A percentile compares a stretch with the other conserved stretches of the same genome.
phyloP scores from a whole-genome alignment of 495 filamentous ascomycete genomes.

The Daldinia loculata region DNA sequence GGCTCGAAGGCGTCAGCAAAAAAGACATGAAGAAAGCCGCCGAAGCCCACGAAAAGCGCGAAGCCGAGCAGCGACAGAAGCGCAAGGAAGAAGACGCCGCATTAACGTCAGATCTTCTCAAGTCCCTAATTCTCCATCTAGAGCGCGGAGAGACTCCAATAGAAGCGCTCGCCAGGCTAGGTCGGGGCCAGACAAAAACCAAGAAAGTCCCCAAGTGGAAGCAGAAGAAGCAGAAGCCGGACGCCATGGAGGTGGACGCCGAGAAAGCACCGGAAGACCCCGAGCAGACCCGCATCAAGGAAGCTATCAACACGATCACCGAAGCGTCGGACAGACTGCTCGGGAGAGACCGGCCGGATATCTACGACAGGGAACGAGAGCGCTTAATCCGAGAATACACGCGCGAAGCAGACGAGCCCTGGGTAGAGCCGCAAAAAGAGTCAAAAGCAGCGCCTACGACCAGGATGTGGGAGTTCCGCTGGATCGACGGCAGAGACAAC shows the following conservation, averaged over 20 bases:
- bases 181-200: constrained; percentile 71
- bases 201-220: constrained; percentile 71
- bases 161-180: constrained; percentile 85
- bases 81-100: constrained; percentile 76
- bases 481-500: constrained; percentile 88
- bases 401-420: constrained; percentile 88
- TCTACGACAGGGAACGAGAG: constrained; percentile 92
- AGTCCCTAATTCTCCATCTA: constrained; percentile 72
- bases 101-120: constrained; percentile 76
- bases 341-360: constrained; percentile 78
- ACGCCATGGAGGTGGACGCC: constrained; percentile 75
- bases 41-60: constrained; percentile 86
- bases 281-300: constrained; percentile 71
- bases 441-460: constrained; percentile 34
- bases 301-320: constrained; percentile 82
- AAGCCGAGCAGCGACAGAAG: constrained; percentile 74
- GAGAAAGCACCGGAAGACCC: constrained; percentile 67
- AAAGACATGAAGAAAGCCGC: constrained; percentile 90
- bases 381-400: constrained; percentile 80
- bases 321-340: constrained; percentile 88
- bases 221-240: constrained; percentile 60
- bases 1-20: constrained; percentile 91
- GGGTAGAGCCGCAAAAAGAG: constrained; percentile 70
- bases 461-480: constrained; percentile 88
- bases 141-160: constrained; percentile 88